Conservation (phyloP, 495 filamentous ascomycete genomes). For the Physcia stellaris region DNA sequence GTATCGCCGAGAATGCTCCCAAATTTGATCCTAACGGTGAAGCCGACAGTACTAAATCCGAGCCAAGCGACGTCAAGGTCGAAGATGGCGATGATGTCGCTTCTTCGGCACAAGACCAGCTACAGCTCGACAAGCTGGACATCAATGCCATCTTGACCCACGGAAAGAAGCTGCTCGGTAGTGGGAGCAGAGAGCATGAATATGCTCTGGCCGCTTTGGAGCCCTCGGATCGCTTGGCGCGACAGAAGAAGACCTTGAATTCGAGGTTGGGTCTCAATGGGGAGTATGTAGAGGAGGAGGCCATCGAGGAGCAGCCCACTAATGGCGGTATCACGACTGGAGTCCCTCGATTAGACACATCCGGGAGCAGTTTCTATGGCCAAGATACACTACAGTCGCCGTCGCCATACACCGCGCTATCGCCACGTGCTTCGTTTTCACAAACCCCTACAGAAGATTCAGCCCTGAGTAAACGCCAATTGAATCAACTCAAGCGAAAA, state of each 20-base stretch:
- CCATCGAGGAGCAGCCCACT: slow-evolving; percentile 46
- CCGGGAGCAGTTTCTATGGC: slow-evolving; percentile 20
- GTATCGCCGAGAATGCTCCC: slow-evolving; percentile 81
- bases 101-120: slow-evolving; percentile 36
- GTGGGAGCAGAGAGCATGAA: slow-evolving; percentile 69
- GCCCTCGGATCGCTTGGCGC: slow-evolving; percentile 60
- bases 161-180: slow-evolving; percentile 70
- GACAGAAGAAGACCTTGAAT: slow-evolving; percentile 79
- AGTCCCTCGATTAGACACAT: slow-evolving; percentile 31
- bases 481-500: slow-evolving; percentile 88
- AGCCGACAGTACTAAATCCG: slow-evolving; percentile 33
- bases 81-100: slow-evolving; percentile 28
- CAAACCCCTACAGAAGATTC: slow-evolving; percentile 48
- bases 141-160: slow-evolving; percentile 63
- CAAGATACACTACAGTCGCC: slow-evolving; percentile 34
- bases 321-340: slow-evolving; percentile 28
- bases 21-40: slow-evolving; percentile 74
- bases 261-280: slow-evolving; percentile 74
- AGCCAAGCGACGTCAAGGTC: slow-evolving; percentile 41
- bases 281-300: slow-evolving; percentile 72
- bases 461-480: slow-evolving; percentile 73
- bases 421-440: slow-evolving; percentile 31
- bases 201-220: slow-evolving; percentile 71
- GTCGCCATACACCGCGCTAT: slow-evolving; percentile 28
- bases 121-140: slow-evolving; percentile 64